Evolutionary conservation across 2,329 filamentous ascomycete genomes (phyloP), one percentile per base, ranked within the genome.

Genomic region (Nannizziopsis arthrosporioides): DNA sequence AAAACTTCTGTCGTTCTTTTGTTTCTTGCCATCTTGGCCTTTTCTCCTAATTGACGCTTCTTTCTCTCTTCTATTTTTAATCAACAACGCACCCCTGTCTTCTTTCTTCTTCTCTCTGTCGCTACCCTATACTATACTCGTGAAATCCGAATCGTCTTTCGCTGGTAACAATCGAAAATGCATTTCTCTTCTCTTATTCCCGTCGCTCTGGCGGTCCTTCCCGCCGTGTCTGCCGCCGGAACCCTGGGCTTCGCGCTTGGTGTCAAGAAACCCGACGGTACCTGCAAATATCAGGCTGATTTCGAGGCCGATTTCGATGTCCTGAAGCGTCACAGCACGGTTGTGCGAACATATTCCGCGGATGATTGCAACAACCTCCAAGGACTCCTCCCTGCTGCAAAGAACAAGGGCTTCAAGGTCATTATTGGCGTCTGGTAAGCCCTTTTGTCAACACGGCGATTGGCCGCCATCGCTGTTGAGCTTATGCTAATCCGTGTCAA

Each of bases 401-500:
- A 80, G 68, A 62, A 63, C 40, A 78, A 80, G 64, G 74, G 72
- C 14, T 80, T 84, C 66, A 69, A 82, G 66, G 80, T 85, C 53
- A 69, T 85, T n/a, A 66, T 85, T 36, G 82, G 80, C 52, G 76
- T 85, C 59, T 85, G 81, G 81, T 80, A 66, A 55, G 71, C 57
- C 51, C 30, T 12, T 14, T 11, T 15, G 11, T 27, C 27, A 8
- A 9, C 14, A 9, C 30, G 32, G 40, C 45, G 6, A 32, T 30
- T n/a, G 15, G 30, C n/a, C 27, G 40, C 15, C n/a, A 6, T 36
- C 3, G 32, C 35, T 8, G 2, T 7, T 10, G 19, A 11, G 6
- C 31, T 39, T 12, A 19, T 30, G 14, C 31, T 35, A 40, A 42
- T 18, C 3, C 27, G 5, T n/a, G 7, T 2, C 6, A 35, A 11